Evolutionary conservation across 2,329 filamentous ascomycete species (phyloP).

Genomic region (Onygenales sp.): DNA sequence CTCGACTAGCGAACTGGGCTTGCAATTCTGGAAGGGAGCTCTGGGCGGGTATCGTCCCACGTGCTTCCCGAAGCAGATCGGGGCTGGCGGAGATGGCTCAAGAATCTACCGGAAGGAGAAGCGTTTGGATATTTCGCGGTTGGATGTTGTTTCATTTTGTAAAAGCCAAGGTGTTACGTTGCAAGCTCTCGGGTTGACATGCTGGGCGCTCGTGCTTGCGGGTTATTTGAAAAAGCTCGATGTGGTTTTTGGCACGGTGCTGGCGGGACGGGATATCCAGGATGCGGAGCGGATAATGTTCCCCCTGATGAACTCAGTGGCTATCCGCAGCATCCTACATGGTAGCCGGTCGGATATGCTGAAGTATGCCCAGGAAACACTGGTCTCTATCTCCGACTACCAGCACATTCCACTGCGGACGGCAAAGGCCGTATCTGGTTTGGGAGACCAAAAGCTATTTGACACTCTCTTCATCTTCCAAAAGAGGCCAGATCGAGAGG

Average conservation of each 20-base stretch:
- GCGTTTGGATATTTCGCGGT: constrained; percentile 22
- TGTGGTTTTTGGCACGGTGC: constrained; percentile 69
- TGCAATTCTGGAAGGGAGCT: constrained; percentile 62
- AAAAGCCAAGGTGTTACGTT: constrained; percentile 58
- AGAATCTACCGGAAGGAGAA: constrained; percentile 21
- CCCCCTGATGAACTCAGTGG: constrained; percentile 86
- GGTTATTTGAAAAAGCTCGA: constrained; percentile 56
- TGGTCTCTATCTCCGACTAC: constrained; percentile 56
- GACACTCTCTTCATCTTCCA: constrained; percentile 61
- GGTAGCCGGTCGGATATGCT: constrained; percentile 57
- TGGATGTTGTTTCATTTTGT: constrained; percentile 50
- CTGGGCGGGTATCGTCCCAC: constrained; percentile 44
- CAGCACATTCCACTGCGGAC: constrained; percentile 71
- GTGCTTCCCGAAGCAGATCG: constrained; percentile 27
- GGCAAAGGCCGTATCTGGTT: constrained; percentile 46
- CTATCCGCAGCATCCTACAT: constrained; percentile 63
- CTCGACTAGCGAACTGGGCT: constrained; percentile 35
- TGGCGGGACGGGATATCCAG: constrained; percentile 74
- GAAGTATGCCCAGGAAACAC: constrained; percentile 61
- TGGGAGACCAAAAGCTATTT: constrained; percentile 42
- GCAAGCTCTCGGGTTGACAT: constrained; percentile 66
- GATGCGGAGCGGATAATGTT: constrained; percentile 62
- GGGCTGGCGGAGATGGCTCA: constrained; percentile 7
- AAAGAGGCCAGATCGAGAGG: constrained; percentile 35
- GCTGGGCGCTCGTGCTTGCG: constrained; percentile 64